A percentile compares a stretch with the other conserved stretches of the same genome.
Evolutionary conservation across 225 moss, liverwort and hornwort species (phyloP).

Genomic region (Pseudisothecium myosuroides): DNA sequence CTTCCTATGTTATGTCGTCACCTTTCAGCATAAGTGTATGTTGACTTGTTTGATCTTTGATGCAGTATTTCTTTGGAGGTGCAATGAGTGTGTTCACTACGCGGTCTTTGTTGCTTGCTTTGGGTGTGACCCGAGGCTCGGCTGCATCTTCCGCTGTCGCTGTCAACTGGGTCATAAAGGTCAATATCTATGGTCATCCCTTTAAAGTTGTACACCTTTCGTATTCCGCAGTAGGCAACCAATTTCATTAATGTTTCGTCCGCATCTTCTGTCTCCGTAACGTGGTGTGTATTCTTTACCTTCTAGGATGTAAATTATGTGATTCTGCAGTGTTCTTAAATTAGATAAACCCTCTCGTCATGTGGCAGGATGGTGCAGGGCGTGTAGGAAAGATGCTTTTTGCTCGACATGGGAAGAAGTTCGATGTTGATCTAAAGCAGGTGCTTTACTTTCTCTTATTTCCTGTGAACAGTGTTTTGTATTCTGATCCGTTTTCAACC

Average conservation of each 20-base stretch:
- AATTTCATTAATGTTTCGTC: neutral
- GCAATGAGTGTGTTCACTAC: constrained; percentile 99
- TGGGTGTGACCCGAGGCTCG: constrained; percentile 73
- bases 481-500: neutral
- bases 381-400: constrained; percentile 97
- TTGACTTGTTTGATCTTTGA: neutral
- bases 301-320: neutral
- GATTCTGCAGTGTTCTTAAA: neutral
- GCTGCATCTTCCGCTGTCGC: constrained; percentile 92
- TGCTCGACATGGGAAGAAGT: constrained; percentile 99
- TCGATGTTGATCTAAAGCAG: constrained; percentile 95
- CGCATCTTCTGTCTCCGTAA: neutral
- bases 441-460: constrained; percentile 8
- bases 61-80: constrained; percentile 97
- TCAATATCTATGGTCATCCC: neutral
- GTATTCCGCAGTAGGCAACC: neutral
- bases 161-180: constrained; percentile 99
- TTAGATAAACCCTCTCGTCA: neutral
- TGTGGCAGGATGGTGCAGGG: constrained; percentile 88
- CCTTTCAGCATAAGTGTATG: neutral
- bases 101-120: constrained; percentile 73
- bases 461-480: neutral
- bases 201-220: neutral
- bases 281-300: neutral
- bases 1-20: neutral